phyloP scores from a whole-genome alignment of 805 yeast species.

The Candida koratica region DNA sequence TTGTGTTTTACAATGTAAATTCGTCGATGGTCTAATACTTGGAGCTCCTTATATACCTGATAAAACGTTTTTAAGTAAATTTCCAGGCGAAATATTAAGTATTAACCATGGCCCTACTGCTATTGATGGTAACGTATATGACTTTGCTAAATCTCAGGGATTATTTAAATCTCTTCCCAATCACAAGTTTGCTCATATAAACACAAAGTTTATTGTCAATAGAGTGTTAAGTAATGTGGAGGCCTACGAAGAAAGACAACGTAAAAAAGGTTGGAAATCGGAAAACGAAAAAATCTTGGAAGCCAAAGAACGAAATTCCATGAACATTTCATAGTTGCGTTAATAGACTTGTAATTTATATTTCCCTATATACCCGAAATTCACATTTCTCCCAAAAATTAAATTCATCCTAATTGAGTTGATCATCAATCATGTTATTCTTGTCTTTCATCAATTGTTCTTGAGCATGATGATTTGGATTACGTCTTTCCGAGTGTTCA shows the following conservation, averaged over 20 bases:
- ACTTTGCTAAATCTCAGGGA: slow-evolving; percentile 26
- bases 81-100: slow-evolving; percentile 36
- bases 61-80: slow-evolving; percentile 30
- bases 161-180: slow-evolving; percentile 42
- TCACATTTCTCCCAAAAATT: too few relatives aligned
- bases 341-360: too few relatives aligned
- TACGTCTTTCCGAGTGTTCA: slow-evolving; percentile 31
- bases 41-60: slow-evolving; percentile 61
- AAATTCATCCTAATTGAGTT: slow-evolving; percentile 6
- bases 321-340: too few relatives aligned
- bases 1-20: slow-evolving; percentile 83
- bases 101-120: slow-evolving; percentile 61
- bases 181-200: slow-evolving; percentile 62
- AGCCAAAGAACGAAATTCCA: slow-evolving; percentile 22
- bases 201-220: slow-evolving; percentile 65
- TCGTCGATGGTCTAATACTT: slow-evolving; percentile 74
- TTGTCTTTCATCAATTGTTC: slow-evolving; percentile 24
- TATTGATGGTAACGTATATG: slow-evolving; percentile 33
- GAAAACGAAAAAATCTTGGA: slow-evolving; percentile 37
- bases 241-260: slow-evolving; percentile 81
- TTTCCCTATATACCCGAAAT: too few relatives aligned
- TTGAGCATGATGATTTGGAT: slow-evolving; percentile 37
- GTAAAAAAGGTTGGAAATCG: slow-evolving; percentile 78
- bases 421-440: slow-evolving; percentile 7
- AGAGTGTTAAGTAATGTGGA: slow-evolving; percentile 68